Conservation (phyloP, 164 flowering plant species). For the Magnolia kwangsiensis region DNA sequence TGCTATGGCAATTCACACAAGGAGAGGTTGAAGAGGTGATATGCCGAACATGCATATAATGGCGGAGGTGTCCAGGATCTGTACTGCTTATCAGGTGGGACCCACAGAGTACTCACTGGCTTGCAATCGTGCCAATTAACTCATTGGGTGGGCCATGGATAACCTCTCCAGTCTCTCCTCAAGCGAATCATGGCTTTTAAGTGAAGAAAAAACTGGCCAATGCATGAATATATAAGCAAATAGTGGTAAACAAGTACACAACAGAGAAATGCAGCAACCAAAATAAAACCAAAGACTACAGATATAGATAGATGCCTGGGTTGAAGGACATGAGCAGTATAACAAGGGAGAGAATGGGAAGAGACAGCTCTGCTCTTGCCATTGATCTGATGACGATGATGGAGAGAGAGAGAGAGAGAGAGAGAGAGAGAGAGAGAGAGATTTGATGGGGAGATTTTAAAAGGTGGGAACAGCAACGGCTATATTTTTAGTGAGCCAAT, state of each 20-base stretch:
- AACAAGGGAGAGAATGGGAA: slow-evolving; percentile 9
- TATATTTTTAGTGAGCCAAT: background rate
- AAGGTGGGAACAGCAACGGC: slow-evolving; percentile 3
- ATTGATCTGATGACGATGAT: slow-evolving; percentile 3
- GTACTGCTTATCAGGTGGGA: background rate
- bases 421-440: slow-evolving; percentile 2
- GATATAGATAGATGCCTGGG: slow-evolving; percentile 27
- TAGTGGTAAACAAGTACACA: background rate
- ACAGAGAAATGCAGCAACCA: background rate
- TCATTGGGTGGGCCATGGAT: background rate
- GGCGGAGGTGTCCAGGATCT: no score
- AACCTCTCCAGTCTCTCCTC: no score
- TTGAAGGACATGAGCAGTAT: slow-evolving; percentile 31
- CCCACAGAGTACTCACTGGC: background rate
- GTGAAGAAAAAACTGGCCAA: background rate
- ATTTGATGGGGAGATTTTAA: background rate
- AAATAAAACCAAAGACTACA: background rate
- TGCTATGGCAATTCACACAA: no score
- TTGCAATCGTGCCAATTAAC: background rate
- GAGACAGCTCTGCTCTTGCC: slow-evolving; percentile 23
- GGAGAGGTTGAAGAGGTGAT: no score
- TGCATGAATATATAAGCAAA: background rate
- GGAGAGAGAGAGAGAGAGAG: background rate
- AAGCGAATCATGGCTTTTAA: background rate
- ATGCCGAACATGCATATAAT: no score